Conservation (phyloP, 352 stramenopile species). For the Pythium sp. region DNA sequence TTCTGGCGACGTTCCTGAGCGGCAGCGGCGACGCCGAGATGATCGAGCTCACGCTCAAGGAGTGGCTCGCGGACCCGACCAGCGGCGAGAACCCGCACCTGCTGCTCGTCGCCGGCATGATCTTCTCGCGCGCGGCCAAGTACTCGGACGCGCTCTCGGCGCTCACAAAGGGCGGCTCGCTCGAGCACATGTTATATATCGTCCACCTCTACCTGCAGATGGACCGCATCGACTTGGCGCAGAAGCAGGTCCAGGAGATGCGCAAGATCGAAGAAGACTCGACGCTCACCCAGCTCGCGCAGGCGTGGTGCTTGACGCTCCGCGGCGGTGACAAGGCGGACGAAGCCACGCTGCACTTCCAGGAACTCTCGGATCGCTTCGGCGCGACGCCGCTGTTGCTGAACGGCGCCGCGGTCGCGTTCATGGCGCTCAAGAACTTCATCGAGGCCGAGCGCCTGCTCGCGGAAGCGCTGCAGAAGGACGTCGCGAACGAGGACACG, state of each 20-base stretch:
- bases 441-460: constrained; percentile 88
- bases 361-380: constrained; percentile 94
- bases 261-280: constrained; percentile 94
- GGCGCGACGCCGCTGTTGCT: constrained; percentile 89
- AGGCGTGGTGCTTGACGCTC: constrained; percentile 86
- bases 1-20: constrained; percentile 84
- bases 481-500: constrained; percentile 88
- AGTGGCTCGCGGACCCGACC: constrained; percentile 84
- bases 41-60: constrained; percentile 88
- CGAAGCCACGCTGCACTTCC: constrained; percentile 92
- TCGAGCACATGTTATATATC: constrained; percentile 92
- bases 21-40: constrained; percentile 80
- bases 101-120: constrained; percentile 92
- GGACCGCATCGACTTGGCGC: constrained; percentile 92
- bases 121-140: constrained; percentile 91
- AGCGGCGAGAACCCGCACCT: constrained; percentile 88
- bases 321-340: constrained; percentile 80
- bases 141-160: constrained; percentile 93
- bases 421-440: constrained; percentile 92
- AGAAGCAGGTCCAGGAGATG: constrained; percentile 88
- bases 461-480: constrained; percentile 84
- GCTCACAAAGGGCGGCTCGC: constrained; percentile 85
- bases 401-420: constrained; percentile 89
- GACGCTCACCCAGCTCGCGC: constrained; percentile 92
- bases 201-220: constrained; percentile 91